phyloP scores from a whole-genome alignment of 257 asterid genomes.

The Nicotiana tabacum region DNA sequence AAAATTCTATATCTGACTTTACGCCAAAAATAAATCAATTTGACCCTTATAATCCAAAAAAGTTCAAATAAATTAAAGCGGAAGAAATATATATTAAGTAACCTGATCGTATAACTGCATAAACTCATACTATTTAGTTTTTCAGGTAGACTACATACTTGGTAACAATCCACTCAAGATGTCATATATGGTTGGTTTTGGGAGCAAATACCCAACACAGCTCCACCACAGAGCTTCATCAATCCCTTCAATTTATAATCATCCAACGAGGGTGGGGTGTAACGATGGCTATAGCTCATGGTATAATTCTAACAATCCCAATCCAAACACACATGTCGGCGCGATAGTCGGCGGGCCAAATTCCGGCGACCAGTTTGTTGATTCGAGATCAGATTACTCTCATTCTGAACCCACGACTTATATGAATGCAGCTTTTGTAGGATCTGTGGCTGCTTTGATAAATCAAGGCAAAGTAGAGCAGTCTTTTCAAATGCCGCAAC shows the following conservation, averaged over 20 bases:
- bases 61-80: no score
- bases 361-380: constrained; percentile 44
- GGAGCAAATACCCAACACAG: constrained; percentile 45
- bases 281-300: constrained; percentile 34
- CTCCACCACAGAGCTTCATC: constrained; percentile 83
- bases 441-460: constrained; percentile 45
- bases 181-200: constrained; percentile 65
- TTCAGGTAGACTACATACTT: constrained; percentile 61
- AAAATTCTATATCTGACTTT: no score
- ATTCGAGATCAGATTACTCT: constrained; percentile 49
- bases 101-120: no score
- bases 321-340: constrained; percentile 67
- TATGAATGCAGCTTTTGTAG: constrained; percentile 74
- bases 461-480: constrained; percentile 8
- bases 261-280: constrained; percentile 46
- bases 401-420: constrained; percentile 67
- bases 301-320: constrained; percentile 38
- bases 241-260: constrained; percentile 46
- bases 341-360: constrained; percentile 79
- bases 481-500: not conserved
- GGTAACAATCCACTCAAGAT: constrained; percentile 60
- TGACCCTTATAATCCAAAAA: no score
- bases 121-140: not conserved
- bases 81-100: no score
- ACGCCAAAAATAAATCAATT: no score